Evolutionary conservation across 331 rosid species (phyloP).

Genomic region (Rhamnella rubrinervis): DNA sequence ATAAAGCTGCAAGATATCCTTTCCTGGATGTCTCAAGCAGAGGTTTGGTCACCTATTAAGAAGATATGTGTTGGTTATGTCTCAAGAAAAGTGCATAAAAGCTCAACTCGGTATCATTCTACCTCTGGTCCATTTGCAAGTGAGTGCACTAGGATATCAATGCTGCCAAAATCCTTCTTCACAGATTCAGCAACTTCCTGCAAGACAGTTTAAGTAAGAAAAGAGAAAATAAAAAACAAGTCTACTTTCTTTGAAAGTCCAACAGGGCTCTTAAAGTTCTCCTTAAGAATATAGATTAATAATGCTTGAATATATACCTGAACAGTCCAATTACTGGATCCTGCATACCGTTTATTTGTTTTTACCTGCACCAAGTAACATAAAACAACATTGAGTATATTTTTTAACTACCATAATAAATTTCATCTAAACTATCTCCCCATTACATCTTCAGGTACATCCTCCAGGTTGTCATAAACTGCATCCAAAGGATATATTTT

Average conservation of each 20-base stretch:
- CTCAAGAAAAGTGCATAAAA: slow-evolving; percentile 6
- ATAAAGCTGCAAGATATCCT: slow-evolving; percentile 92
- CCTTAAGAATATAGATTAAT: neutral
- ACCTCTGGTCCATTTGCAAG: slow-evolving; percentile 99
- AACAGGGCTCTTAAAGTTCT: neutral
- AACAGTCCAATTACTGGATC: slow-evolving; percentile 86
- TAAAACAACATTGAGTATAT: neutral
- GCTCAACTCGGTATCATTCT: slow-evolving; percentile 6
- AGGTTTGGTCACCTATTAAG: slow-evolving; percentile 68
- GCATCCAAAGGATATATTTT: slow-evolving; percentile 95
- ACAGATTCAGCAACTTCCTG: slow-evolving; percentile 88
- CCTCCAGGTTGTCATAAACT: slow-evolving; percentile 80
- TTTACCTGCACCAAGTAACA: slow-evolving; percentile 52
- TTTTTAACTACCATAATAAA: neutral
- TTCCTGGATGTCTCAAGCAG: slow-evolving; percentile 87
- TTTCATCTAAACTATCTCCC: slow-evolving; percentile 10
- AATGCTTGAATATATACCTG: slow-evolving; percentile 44
- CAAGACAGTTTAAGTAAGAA: slow-evolving; percentile 27
- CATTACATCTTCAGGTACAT: slow-evolving; percentile 93
- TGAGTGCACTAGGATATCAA: slow-evolving; percentile 93
- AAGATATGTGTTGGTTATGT: slow-evolving; percentile 9
- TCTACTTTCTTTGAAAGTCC: slow-evolving; percentile 1
- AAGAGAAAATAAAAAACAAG: slow-evolving; percentile 7
- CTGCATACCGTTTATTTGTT: slow-evolving; percentile 88
- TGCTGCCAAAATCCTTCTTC: slow-evolving; percentile 81